A percentile compares a stretch with the other conserved stretches of the same genome.
Conservation (phyloP, 2,329 filamentous ascomycete species). For the Macroventuria anomochaeta region DNA sequence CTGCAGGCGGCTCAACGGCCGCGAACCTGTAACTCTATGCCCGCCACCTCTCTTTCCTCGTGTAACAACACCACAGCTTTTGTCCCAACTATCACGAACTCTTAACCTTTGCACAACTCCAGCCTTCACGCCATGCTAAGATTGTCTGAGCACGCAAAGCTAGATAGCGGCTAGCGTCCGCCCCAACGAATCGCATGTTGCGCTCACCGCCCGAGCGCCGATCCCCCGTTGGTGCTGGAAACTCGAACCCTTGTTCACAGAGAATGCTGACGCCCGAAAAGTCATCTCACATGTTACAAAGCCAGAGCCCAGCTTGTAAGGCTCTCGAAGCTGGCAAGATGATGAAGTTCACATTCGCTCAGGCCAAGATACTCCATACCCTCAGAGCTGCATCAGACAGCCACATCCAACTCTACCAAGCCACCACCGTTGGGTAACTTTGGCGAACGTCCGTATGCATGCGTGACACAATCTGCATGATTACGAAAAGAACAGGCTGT, state of each 20-base stretch:
- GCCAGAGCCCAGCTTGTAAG: constrained; percentile 4
- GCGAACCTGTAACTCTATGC: constrained; percentile 13
- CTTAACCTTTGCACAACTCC: constrained; percentile 37
- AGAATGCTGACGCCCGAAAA: constrained; percentile 16
- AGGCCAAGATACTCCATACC: constrained; percentile 4
- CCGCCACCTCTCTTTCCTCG: constrained; percentile 12
- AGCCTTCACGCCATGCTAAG: constrained; percentile 32
- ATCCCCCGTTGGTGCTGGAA: constrained; percentile 38
- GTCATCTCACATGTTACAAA: constrained; percentile 8
- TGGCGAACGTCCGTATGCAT: constrained; percentile 15
- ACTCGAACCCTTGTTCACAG: constrained; percentile 32
- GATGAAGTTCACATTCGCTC: constrained; percentile 3
- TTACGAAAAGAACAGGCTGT: constrained; percentile 24
- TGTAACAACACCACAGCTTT: constrained; percentile 26
- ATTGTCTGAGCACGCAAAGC: constrained; percentile 30
- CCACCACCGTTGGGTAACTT: constrained; percentile 15
- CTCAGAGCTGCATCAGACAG: neutral
- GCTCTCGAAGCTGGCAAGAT: neutral
- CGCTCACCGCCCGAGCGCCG: constrained; percentile 31
- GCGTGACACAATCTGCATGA: constrained; percentile 26
- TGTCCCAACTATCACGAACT: constrained; percentile 25
- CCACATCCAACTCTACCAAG: neutral
- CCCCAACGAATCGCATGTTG: constrained; percentile 29
- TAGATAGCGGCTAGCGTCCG: constrained; percentile 31
- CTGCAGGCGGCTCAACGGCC: constrained; percentile 21